Conservation (phyloP, 805 yeast species). For the Lachancea meyersii region DNA sequence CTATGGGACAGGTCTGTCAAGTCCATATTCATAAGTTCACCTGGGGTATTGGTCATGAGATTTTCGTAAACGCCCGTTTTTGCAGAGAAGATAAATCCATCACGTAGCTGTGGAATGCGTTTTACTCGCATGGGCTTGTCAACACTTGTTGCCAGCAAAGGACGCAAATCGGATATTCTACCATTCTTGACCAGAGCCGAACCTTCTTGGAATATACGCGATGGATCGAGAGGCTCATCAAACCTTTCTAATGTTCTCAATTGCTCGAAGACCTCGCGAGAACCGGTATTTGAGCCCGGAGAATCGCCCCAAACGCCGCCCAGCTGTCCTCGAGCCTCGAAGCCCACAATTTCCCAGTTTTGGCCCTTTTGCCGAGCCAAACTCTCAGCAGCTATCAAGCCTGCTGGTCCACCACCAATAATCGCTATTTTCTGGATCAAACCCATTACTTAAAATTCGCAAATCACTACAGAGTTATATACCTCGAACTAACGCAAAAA, state of each 20-base stretch:
- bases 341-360: conserved; percentile 32
- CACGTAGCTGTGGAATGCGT: conserved; percentile 8
- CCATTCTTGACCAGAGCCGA: conserved; percentile 15
- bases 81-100: conserved; percentile 12
- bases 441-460: background rate
- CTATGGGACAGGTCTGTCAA: conserved; percentile 7
- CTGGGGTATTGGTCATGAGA: conserved; percentile 17
- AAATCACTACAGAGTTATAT: too few species aligned
- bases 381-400: conserved; percentile 13
- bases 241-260: conserved; percentile 5
- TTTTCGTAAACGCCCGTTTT: conserved; percentile 18
- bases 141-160: conserved; percentile 14
- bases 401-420: conserved; percentile 22
- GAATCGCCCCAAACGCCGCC: conserved; percentile 43
- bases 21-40: conserved; percentile 12
- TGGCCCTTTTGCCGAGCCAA: conserved; percentile 19
- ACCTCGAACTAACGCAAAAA: background rate
- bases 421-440: conserved; percentile 19
- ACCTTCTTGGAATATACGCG: conserved; percentile 12
- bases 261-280: conserved; percentile 12
- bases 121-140: conserved; percentile 12
- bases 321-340: conserved; percentile 38
- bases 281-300: conserved; percentile 13
- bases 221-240: conserved; percentile 9
- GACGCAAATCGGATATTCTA: conserved; percentile 9